Evolutionary conservation across 2,329 filamentous ascomycete genomes (phyloP).

Genomic region (Arthrocladium fulminans): DNA sequence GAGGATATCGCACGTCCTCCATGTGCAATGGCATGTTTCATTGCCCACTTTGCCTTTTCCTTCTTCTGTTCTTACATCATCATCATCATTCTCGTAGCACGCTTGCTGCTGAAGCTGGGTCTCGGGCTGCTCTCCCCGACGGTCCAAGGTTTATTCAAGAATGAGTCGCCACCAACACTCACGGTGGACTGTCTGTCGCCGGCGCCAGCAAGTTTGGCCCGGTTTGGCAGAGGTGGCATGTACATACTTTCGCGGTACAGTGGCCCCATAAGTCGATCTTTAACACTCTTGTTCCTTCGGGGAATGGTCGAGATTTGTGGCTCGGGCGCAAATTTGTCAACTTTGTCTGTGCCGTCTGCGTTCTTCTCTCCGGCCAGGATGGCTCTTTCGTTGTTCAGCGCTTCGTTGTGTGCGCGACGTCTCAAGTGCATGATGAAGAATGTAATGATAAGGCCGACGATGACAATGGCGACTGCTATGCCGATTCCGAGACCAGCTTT

Average conservation of each 20-base stretch:
- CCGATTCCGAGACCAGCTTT: constrained; percentile 22
- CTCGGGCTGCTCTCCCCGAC: constrained; percentile 17
- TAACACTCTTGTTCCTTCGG: constrained; percentile 22
- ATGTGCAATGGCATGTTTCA: too few relatives aligned
- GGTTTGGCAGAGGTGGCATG: constrained; percentile 18
- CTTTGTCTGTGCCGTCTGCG: constrained; percentile 19
- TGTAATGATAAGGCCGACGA: constrained; percentile 14
- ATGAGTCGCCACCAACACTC: constrained; percentile 13
- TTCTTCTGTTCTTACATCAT: constrained; percentile 23
- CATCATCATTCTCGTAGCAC: constrained; percentile 25
- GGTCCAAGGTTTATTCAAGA: constrained; percentile 20
- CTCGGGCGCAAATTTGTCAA: constrained; percentile 17
- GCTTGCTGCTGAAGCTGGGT: constrained; percentile 23
- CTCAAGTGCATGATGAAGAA: constrained; percentile 22
- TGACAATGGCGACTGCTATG: constrained; percentile 18
- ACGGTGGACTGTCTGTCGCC: constrained; percentile 18
- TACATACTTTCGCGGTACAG: constrained; percentile 22
- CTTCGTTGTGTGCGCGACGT: constrained; percentile 15
- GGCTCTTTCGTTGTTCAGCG: constrained; percentile 20
- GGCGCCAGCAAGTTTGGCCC: constrained; percentile 7
- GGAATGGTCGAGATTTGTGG: constrained; percentile 14
- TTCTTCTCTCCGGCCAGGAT: constrained; percentile 23
- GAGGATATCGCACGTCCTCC: too few relatives aligned
- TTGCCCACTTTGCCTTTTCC: too few relatives aligned
- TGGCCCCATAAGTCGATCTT: constrained; percentile 23